These are phyloP conservation scores for Hypoxylon sp. DNA, from an alignment of 2,329 filamentous ascomycete species.

Conservation along the genomic window DNA sequence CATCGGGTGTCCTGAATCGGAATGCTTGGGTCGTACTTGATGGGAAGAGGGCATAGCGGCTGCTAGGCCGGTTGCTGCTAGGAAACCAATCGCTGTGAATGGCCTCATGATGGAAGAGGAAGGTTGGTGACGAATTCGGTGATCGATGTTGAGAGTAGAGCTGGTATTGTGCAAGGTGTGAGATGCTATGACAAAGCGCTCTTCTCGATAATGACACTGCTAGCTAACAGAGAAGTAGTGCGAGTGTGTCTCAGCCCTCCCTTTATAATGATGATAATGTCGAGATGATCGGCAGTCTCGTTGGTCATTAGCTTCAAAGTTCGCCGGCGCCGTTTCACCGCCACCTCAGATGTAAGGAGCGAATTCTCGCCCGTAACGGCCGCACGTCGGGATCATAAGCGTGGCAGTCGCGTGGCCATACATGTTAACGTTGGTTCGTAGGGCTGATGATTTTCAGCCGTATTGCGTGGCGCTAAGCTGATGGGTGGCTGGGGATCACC, in stretches of 20 bases:
- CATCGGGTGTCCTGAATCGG: not conserved
- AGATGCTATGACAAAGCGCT: not conserved
- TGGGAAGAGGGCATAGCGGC: constrained; percentile 30
- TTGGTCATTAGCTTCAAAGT: constrained; percentile 4
- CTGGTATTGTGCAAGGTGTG: not conserved
- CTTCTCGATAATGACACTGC: not conserved
- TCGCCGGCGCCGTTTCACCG: constrained; percentile 20
- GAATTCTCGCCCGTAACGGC: not conserved
- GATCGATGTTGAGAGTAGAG: not conserved
- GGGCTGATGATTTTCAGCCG: constrained; percentile 6
- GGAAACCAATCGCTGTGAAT: constrained; percentile 17
- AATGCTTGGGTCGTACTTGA: constrained; percentile 24
- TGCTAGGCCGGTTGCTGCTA: constrained; percentile 21
- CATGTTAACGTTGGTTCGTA: constrained; percentile 11
- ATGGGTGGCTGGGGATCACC: constrained; percentile 8
- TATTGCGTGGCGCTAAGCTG: constrained; percentile 31
- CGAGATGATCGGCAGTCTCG: constrained; percentile 7
- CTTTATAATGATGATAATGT: constrained; percentile 17
- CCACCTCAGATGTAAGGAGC: not conserved
- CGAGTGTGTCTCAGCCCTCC: not conserved
- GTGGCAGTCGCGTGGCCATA: constrained; percentile 21
- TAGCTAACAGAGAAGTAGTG: not conserved
- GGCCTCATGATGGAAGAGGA: constrained; percentile 33
- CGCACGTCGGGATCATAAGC: constrained; percentile 5
- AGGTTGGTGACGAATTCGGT: not conserved